Percentiles rank a stretch among this genome's conserved stretches.
Conservation (phyloP, 2,329 filamentous ascomycete species). For the Sporothrix pseudoabietina region DNA sequence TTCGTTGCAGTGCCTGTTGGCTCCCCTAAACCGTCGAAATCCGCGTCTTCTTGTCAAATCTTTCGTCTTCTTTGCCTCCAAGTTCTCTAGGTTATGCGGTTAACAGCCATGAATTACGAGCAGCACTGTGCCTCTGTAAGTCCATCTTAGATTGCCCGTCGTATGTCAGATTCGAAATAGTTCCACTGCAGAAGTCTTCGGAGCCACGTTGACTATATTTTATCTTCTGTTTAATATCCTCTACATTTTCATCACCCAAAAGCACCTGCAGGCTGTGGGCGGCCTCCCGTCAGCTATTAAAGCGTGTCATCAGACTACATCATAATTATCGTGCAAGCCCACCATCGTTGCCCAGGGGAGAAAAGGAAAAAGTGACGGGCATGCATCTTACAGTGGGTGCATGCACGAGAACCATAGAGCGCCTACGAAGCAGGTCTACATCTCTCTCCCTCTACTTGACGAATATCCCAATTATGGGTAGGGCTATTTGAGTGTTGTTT, state of each 20-base stretch:
- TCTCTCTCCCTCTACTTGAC: background rate
- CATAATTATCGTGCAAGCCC: background rate
- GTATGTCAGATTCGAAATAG: background rate
- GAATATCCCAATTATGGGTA: slow-evolving; percentile 13
- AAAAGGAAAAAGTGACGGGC: background rate
- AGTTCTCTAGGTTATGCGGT: background rate
- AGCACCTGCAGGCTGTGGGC: background rate
- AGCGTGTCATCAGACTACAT: background rate
- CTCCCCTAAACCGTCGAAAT: background rate
- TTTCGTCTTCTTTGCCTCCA: background rate
- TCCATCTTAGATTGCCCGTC: background rate
- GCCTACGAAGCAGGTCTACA: background rate
- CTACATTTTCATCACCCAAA: background rate
- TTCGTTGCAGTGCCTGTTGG: background rate
- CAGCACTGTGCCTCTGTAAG: background rate
- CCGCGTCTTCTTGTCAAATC: background rate
- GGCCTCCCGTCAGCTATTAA: slow-evolving; percentile 7
- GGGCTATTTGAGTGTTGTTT: background rate
- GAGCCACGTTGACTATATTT: too few relatives aligned
- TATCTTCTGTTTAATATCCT: background rate
- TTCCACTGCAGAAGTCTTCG: background rate
- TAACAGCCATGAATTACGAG: background rate
- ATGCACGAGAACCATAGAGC: background rate
- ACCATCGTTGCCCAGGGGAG: background rate
- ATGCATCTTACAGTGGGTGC: background rate